These are phyloP conservation scores for Curvularia sp. DNA, from an alignment of 2,329 filamentous ascomycete genomes.

Conservation along the genomic window DNA sequence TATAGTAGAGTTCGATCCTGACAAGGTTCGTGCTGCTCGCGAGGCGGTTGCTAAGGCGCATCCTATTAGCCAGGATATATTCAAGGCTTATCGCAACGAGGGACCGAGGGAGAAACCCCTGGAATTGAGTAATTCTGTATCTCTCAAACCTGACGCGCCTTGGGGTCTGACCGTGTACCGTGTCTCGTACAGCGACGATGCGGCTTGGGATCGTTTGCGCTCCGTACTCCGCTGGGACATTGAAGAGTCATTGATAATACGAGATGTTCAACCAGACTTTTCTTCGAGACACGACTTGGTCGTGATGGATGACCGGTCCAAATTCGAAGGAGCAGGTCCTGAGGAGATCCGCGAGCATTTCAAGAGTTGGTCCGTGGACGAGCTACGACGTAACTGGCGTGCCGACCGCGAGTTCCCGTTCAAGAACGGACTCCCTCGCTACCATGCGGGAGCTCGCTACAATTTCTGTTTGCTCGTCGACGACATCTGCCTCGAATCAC, in stretches of 20 bases:
- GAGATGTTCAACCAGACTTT: slow-evolving; percentile 1
- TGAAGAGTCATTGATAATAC: neutral
- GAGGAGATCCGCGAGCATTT: slow-evolving; percentile 9
- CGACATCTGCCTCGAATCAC: slow-evolving; percentile 8
- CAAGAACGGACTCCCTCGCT: neutral
- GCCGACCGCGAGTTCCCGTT: neutral
- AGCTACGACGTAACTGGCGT: slow-evolving; percentile 10
- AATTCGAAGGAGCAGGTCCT: slow-evolving; percentile 4
- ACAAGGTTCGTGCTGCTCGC: slow-evolving; percentile 2
- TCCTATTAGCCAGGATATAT: neutral
- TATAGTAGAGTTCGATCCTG: slow-evolving; percentile 4
- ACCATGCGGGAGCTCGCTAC: slow-evolving; percentile 1
- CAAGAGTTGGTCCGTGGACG: slow-evolving; percentile 1
- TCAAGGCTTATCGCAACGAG: neutral
- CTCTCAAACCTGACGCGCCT: slow-evolving; percentile 6
- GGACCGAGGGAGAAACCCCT: neutral
- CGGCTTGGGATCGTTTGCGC: slow-evolving; percentile 8
- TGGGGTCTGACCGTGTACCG: slow-evolving; percentile 9
- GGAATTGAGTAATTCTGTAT: neutral
- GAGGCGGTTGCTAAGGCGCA: slow-evolving; percentile 6
- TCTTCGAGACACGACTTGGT: slow-evolving; percentile 3
- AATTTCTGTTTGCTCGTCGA: slow-evolving; percentile 5
- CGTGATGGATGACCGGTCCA: slow-evolving; percentile 1
- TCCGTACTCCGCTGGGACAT: slow-evolving; percentile 2
- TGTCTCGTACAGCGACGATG: slow-evolving; percentile 8